Evolutionary conservation across 2,329 filamentous ascomycete species (phyloP).

Genomic region (Exophiala spinifera): DNA sequence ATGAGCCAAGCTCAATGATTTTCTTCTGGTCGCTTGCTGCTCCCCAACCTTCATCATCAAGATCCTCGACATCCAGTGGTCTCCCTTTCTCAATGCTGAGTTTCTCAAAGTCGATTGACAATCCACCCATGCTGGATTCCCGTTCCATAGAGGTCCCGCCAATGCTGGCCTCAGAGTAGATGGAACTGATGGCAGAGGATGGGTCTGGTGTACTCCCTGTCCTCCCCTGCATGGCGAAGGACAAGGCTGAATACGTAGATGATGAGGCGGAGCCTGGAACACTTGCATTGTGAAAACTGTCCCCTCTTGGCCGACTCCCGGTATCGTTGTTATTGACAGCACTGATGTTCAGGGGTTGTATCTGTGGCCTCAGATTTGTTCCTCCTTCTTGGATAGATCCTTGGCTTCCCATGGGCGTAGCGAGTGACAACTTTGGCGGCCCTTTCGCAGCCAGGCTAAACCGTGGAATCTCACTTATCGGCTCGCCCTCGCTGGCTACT

Average conservation of each 20-base stretch:
- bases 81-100: constrained; percentile 77
- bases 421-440: constrained; percentile 76
- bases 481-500: constrained; percentile 55
- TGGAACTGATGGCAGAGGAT: constrained; percentile 79
- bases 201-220: constrained; percentile 72
- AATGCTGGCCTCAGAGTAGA: constrained; percentile 78
- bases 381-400: constrained; percentile 68
- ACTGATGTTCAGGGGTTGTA: constrained; percentile 49
- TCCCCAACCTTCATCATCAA: constrained; percentile 93
- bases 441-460: constrained; percentile 33
- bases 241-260: constrained; percentile 80
- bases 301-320: constrained; percentile 73
- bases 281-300: constrained; percentile 77
- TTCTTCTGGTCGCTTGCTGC: constrained; percentile 85
- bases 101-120: constrained; percentile 75
- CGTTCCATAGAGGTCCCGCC: constrained; percentile 74
- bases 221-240: constrained; percentile 71
- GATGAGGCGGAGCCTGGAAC: constrained; percentile 81
- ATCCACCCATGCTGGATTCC: constrained; percentile 73
- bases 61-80: constrained; percentile 83
- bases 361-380: constrained; percentile 49
- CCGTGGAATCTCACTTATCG: constrained; percentile 36
- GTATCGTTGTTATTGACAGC: constrained; percentile 65
- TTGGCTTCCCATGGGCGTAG: constrained; percentile 82
- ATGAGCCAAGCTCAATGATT: constrained; percentile 80